phyloP scores from a whole-genome alignment of 768 basidiomycete genomes.

The Filobasidium wieringae region DNA sequence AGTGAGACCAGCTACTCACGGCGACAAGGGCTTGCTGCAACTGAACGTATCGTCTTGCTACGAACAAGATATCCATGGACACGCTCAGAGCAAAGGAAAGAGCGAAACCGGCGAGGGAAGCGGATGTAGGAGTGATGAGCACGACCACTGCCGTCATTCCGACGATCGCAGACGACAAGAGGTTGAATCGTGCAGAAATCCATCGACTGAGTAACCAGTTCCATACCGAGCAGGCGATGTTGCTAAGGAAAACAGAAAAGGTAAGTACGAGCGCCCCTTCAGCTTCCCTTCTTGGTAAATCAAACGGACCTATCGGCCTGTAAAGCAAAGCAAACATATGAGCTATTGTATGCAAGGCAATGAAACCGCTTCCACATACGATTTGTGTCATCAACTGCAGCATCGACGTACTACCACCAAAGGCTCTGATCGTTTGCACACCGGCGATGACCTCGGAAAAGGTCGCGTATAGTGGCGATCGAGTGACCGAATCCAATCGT shows the following conservation, averaged over 20 bases:
- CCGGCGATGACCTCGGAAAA: conserved; percentile 47
- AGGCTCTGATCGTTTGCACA: conserved; percentile 57
- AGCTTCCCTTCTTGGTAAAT: no score
- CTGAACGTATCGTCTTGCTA: conserved; percentile 50
- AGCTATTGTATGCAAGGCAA: conserved; percentile 43
- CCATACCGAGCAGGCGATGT: conserved; percentile 5
- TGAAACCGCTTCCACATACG: conserved; percentile 55
- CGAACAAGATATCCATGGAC: conserved; percentile 50
- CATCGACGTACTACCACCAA: conserved; percentile 48
- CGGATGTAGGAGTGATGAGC: conserved; percentile 61
- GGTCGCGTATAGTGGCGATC: conserved; percentile 48
- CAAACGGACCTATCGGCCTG: neutral
- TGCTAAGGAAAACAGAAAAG: no score
- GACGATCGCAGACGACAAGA: conserved; percentile 59
- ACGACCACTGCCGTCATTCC: conserved; percentile 60
- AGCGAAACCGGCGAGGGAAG: conserved; percentile 74
- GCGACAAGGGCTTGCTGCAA: conserved; percentile 83
- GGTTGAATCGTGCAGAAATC: conserved; percentile 76
- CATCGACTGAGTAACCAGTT: conserved; percentile 60
- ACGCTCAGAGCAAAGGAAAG: conserved; percentile 71
- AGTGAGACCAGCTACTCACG: neutral
- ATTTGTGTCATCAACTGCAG: conserved; percentile 56
- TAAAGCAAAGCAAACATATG: neutral
- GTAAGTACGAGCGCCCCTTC: no score
- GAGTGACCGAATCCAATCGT: conserved; percentile 42